Evolutionary conservation across 768 basidiomycete genomes (phyloP).

Genomic region (Pulveroboletus sp.): DNA sequence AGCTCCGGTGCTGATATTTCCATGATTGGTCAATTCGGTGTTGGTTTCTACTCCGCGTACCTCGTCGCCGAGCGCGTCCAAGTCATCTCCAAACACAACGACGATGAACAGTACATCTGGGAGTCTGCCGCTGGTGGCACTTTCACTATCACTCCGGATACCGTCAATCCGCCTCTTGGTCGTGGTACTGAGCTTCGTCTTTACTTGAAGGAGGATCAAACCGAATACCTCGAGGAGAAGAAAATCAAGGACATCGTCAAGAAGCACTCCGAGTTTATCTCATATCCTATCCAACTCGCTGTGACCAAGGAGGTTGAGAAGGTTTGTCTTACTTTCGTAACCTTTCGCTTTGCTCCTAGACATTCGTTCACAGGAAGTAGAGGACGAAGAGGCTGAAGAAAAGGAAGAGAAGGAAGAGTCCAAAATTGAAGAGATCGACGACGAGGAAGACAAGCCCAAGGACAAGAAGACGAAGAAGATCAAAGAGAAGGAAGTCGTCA

Average conservation of each 20-base stretch:
- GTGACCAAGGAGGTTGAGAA: constrained; percentile 99
- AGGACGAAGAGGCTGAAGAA: constrained; percentile 72
- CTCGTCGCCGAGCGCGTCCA: constrained; percentile 98
- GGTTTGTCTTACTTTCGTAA: constrained; percentile 45
- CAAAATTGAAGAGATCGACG: constrained; percentile 80
- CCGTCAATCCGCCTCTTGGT: constrained; percentile 81
- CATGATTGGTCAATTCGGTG: constrained; percentile 99
- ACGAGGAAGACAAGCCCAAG: constrained; percentile 80
- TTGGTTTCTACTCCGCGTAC: constrained; percentile 99
- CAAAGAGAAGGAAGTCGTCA: constrained; percentile 81
- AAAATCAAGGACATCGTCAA: constrained; percentile 99
- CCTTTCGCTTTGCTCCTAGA: background rate
- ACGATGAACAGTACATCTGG: constrained; percentile 99
- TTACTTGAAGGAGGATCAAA: constrained; percentile 96
- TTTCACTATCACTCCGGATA: constrained; percentile 96
- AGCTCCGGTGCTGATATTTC: constrained; percentile 84
- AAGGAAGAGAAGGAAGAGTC: constrained; percentile 72
- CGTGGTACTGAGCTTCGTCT: constrained; percentile 93
- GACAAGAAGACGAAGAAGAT: constrained; percentile 93
- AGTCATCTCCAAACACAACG: constrained; percentile 99
- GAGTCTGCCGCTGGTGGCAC: constrained; percentile 99
- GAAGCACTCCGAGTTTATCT: constrained; percentile 99
- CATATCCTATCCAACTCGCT: constrained; percentile 97
- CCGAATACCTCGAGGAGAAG: constrained; percentile 99
- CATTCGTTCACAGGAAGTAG: constrained; percentile 61